Conservation (phyloP, 805 yeast species). For the Lipomyces yamadae region DNA sequence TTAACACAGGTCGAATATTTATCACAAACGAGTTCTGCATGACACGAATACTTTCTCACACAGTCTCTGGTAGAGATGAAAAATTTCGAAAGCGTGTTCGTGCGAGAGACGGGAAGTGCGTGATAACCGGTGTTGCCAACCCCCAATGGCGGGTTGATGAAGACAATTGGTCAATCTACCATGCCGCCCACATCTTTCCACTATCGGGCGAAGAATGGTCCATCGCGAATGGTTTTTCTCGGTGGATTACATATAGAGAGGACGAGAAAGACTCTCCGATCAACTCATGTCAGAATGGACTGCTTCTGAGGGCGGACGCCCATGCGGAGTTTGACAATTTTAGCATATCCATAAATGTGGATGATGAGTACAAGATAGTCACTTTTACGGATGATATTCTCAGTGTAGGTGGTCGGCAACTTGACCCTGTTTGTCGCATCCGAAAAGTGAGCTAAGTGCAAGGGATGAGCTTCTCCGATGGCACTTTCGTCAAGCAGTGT, state of each 20-base stretch:
- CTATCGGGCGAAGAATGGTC: slow-evolving; percentile 1
- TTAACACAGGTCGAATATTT: too few species aligned
- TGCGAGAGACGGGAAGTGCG: too few species aligned
- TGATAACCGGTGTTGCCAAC: too few species aligned
- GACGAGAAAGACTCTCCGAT: neutral
- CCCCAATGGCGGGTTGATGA: slow-evolving; percentile 1
- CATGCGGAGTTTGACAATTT: slow-evolving; percentile 5
- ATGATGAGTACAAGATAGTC: slow-evolving; percentile 4
- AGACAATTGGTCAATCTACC: slow-evolving; percentile 1
- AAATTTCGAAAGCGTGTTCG: too few species aligned
- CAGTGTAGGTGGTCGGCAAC: neutral
- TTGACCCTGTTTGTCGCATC: too few species aligned
- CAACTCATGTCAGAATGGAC: slow-evolving; percentile 3
- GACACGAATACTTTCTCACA: too few species aligned
- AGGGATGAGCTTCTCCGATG: too few species aligned
- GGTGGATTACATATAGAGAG: slow-evolving; percentile 6
- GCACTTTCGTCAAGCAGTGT: too few species aligned
- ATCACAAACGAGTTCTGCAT: too few species aligned
- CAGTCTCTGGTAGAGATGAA: too few species aligned
- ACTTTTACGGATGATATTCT: neutral
- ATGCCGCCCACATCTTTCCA: slow-evolving; percentile 5
- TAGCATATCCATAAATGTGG: neutral
- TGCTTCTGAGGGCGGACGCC: neutral
- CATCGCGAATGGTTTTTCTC: neutral
- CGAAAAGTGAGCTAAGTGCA: too few species aligned